Conservation (phyloP, 2,329 filamentous ascomycete species). For the Alternaria sp. region DNA sequence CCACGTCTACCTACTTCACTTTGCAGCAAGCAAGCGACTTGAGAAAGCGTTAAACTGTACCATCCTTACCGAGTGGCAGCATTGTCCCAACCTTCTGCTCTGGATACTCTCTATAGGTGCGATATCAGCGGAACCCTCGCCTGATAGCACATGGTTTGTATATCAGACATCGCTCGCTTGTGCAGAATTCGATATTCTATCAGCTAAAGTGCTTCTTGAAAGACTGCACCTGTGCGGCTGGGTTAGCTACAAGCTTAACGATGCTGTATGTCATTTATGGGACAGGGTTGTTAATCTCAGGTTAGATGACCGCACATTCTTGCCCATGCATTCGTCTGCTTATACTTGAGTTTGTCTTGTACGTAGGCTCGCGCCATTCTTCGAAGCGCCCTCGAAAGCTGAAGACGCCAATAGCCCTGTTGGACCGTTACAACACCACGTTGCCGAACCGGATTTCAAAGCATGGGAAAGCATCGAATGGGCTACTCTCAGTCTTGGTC, state of each 20-base stretch:
- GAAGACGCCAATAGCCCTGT: slow-evolving; percentile 32
- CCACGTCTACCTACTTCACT: slow-evolving; percentile 42
- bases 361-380: slow-evolving; percentile 43
- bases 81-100: slow-evolving; percentile 48
- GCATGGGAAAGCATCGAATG: slow-evolving; percentile 48
- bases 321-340: slow-evolving; percentile 41
- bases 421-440: slow-evolving; percentile 44
- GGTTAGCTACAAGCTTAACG: slow-evolving; percentile 50
- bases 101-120: slow-evolving; percentile 51
- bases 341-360: slow-evolving; percentile 41
- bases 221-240: slow-evolving; percentile 49
- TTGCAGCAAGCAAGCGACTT: slow-evolving; percentile 44
- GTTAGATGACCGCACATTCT: slow-evolving; percentile 46
- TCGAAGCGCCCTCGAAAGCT: slow-evolving; percentile 28
- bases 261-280: slow-evolving; percentile 44
- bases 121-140: slow-evolving; percentile 47
- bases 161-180: slow-evolving; percentile 47
- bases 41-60: slow-evolving; percentile 49
- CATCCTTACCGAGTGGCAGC: slow-evolving; percentile 41
- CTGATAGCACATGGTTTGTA: slow-evolving; percentile 45
- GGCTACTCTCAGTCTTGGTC: slow-evolving; percentile 30
- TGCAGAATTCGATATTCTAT: slow-evolving; percentile 41
- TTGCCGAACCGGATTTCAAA: slow-evolving; percentile 39
- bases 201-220: slow-evolving; percentile 37
- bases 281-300: slow-evolving; percentile 44